Evolutionary conservation across 169 alveolate species (phyloP).

Genomic region (Babesia caballi): DNA sequence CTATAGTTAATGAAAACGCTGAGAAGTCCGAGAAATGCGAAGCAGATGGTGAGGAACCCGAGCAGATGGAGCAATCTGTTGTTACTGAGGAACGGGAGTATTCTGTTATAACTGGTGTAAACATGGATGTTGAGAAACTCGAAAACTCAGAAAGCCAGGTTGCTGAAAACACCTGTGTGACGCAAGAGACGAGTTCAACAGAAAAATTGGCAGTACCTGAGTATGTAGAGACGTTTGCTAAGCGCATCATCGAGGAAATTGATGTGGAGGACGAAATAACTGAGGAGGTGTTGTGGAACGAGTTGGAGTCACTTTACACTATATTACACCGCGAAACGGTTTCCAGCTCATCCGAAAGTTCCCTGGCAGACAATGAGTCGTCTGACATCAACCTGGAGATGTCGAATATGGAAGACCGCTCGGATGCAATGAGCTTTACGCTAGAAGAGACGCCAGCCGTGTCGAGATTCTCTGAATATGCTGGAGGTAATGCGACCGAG

Average conservation of each 20-base stretch:
- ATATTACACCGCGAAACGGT: background rate
- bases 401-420: background rate
- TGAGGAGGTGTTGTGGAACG: slow-evolving; percentile 1
- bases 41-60: background rate
- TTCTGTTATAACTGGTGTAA: background rate
- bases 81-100: background rate
- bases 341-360: background rate
- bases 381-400: background rate
- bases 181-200: no score
- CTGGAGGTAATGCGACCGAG: no score
- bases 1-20: background rate
- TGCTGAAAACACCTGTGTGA: no score
- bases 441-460: background rate
- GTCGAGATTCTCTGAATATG: background rate
- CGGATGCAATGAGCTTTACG: no score
- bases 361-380: background rate
- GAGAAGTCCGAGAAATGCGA: background rate
- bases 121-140: background rate
- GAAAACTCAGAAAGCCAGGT: background rate
- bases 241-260: background rate
- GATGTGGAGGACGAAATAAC: background rate
- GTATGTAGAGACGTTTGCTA: no score
- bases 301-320: background rate
- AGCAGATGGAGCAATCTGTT: background rate
- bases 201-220: no score